Evolutionary conservation across 2,329 filamentous ascomycete species (phyloP).

Genomic region (Fusarium torreyae): DNA sequence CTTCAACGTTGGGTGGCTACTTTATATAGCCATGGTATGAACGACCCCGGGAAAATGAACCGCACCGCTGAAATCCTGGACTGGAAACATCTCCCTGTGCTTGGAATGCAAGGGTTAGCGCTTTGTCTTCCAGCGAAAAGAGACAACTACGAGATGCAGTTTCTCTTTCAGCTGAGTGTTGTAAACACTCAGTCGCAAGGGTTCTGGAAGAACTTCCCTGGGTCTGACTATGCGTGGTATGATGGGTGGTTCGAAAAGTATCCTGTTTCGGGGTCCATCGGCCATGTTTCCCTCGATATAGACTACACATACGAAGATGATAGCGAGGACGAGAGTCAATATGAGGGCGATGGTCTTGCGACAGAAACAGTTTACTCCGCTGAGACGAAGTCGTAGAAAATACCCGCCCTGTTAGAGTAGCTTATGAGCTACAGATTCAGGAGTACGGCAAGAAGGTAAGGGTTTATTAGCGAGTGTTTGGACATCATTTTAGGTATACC

Average conservation of each 20-base stretch:
- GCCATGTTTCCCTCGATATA: not conserved
- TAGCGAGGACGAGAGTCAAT: not conserved
- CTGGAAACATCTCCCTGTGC: rapidly evolving
- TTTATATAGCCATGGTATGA: no score
- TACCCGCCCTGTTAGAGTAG: no score
- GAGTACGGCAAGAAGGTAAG: no score
- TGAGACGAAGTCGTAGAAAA: no score
- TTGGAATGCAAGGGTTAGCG: slow-evolving; percentile 5
- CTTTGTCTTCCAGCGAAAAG: not conserved
- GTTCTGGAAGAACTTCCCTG: rapidly evolving
- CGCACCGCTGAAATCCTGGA: not conserved
- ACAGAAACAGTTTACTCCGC: not conserved
- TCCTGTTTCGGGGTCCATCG: not conserved
- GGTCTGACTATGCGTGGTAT: not conserved
- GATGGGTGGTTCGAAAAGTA: slow-evolving; percentile 19
- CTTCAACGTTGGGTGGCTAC: no score
- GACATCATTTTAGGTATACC: no score
- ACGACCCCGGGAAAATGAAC: no score
- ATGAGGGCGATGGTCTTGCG: not conserved
- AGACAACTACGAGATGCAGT: not conserved
- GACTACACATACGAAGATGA: not conserved
- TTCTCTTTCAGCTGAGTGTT: not conserved
- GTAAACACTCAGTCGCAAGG: rapidly evolving
- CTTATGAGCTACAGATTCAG: no score
- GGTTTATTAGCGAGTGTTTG: no score